Percentiles rank a stretch among this genome's conserved stretches.
These are phyloP conservation scores for Cryptococcus amylolentus DNA, from an alignment of 1,284 basidiomycete species.

Conservation along the genomic window DNA sequence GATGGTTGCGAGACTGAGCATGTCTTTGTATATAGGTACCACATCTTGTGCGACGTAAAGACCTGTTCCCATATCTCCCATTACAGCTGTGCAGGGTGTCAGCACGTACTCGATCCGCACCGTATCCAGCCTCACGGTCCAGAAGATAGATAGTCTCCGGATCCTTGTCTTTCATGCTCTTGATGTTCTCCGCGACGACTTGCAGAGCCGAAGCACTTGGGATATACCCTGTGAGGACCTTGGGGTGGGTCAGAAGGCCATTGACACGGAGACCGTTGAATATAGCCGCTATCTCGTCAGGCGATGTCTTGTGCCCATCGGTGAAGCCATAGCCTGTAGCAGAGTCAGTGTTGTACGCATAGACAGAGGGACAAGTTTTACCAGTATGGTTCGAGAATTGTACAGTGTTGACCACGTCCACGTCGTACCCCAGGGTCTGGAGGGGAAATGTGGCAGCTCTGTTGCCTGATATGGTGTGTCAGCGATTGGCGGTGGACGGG, in stretches of 20 bases:
- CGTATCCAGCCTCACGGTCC: constrained; percentile 64
- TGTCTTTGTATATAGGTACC: constrained; percentile 76
- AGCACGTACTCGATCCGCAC: background rate
- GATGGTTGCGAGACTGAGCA: constrained; percentile 77
- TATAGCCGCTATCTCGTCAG: constrained; percentile 64
- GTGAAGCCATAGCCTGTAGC: constrained; percentile 67
- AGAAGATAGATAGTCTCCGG: constrained; percentile 75
- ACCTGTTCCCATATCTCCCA: constrained; percentile 76
- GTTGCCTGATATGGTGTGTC: constrained; percentile 55
- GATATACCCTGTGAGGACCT: constrained; percentile 83
- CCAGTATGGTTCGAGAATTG: constrained; percentile 87
- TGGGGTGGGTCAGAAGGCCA: constrained; percentile 60
- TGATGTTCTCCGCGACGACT: constrained; percentile 64
- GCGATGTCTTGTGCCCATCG: constrained; percentile 68
- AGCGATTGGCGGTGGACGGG: background rate
- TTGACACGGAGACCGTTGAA: constrained; percentile 67
- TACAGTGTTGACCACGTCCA: constrained; percentile 94
- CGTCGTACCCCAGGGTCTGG: constrained; percentile 91
- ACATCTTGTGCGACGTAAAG: constrained; percentile 87
- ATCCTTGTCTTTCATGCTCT: constrained; percentile 43
- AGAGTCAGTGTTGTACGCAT: background rate
- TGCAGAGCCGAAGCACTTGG: constrained; percentile 76
- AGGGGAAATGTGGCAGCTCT: constrained; percentile 88
- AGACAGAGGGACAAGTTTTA: constrained; percentile 41
- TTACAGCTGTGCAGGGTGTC: constrained; percentile 59